Conservation (phyloP, 1,284 basidiomycete species). For the Inonotus obliquus region DNA sequence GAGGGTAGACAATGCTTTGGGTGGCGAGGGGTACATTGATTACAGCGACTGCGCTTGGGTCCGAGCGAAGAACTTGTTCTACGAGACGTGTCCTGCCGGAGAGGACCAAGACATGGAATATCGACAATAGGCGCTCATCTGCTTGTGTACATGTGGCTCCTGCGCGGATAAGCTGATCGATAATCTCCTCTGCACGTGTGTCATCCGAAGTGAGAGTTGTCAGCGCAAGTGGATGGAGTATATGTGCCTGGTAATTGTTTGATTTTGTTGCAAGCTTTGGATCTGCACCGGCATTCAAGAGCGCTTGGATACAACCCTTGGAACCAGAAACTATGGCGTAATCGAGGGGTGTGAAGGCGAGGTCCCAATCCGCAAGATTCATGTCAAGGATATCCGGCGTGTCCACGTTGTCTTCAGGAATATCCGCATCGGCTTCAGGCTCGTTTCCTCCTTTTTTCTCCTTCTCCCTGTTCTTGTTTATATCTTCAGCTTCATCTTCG, state of each 20-base stretch:
- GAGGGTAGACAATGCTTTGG: conserved; percentile 29
- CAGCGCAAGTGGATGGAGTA: conserved; percentile 44
- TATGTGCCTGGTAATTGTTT: conserved; percentile 22
- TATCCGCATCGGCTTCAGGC: conserved; percentile 29
- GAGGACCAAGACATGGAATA: conserved; percentile 43
- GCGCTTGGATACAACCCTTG: conserved; percentile 37
- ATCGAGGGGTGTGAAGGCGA: conserved; percentile 45
- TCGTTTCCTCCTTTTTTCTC: conserved; percentile 21
- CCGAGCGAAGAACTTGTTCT: conserved; percentile 40
- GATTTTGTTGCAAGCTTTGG: conserved; percentile 26
- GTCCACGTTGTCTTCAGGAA: conserved; percentile 44
- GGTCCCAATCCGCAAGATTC: conserved; percentile 53
- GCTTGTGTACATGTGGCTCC: conserved; percentile 48
- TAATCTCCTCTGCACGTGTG: conserved; percentile 37
- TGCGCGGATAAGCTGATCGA: conserved; percentile 41
- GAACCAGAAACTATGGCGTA: conserved; percentile 48
- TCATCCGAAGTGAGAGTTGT: conserved; percentile 44
- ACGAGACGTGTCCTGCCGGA: conserved; percentile 39
- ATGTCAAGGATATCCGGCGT: conserved; percentile 50
- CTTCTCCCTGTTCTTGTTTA: conserved; percentile 20
- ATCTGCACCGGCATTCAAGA: conserved; percentile 44
- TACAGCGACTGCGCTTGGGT: conserved; percentile 43
- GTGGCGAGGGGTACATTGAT: conserved; percentile 38
- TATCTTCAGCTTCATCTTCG: conserved; percentile 22
- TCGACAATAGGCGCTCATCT: conserved; percentile 39